phyloP scores from a whole-genome alignment of 345 rosid species.

The Syzygium grande region DNA sequence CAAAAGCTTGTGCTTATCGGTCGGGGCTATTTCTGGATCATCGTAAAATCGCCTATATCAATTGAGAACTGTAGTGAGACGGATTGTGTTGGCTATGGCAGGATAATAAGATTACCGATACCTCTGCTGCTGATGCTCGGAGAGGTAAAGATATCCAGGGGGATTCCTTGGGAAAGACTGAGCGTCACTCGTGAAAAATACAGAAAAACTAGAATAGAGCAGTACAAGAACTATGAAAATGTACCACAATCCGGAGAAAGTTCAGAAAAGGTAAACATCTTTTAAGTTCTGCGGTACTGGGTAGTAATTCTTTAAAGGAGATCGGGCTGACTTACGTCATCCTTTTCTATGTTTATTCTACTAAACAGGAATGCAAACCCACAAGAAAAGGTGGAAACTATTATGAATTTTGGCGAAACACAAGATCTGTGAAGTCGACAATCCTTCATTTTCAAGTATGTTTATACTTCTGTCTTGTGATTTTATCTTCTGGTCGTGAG shows the following conservation, averaged over 20 bases:
- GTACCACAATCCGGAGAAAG: constrained; percentile 42
- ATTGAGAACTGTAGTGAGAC: neutral
- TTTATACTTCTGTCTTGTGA: neutral
- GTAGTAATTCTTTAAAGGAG: neutral
- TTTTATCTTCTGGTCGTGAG: neutral
- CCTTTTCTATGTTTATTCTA: neutral
- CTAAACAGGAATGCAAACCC: constrained; percentile 30
- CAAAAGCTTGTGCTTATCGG: neutral
- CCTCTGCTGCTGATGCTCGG: constrained; percentile 47
- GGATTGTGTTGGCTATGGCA: constrained; percentile 7
- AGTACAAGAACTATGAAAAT: constrained; percentile 53
- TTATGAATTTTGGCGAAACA: constrained; percentile 44
- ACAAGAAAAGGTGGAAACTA: constrained; percentile 30
- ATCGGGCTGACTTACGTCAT: neutral
- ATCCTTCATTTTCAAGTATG: constrained; percentile 56
- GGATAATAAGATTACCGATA: constrained; percentile 35
- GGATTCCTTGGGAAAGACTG: constrained; percentile 50
- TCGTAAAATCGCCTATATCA: neutral
- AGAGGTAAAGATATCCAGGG: constrained; percentile 52
- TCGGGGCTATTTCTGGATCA: neutral
- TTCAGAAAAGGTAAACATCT: constrained; percentile 31
- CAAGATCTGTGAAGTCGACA: constrained; percentile 53
- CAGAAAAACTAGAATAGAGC: constrained; percentile 48
- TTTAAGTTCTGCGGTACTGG: neutral
- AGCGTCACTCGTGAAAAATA: constrained; percentile 42